A percentile compares a stretch with the other conserved stretches of the same genome.
Evolutionary conservation across 2,329 filamentous ascomycete species (phyloP).

Genomic region (Thelonectria discophora): DNA sequence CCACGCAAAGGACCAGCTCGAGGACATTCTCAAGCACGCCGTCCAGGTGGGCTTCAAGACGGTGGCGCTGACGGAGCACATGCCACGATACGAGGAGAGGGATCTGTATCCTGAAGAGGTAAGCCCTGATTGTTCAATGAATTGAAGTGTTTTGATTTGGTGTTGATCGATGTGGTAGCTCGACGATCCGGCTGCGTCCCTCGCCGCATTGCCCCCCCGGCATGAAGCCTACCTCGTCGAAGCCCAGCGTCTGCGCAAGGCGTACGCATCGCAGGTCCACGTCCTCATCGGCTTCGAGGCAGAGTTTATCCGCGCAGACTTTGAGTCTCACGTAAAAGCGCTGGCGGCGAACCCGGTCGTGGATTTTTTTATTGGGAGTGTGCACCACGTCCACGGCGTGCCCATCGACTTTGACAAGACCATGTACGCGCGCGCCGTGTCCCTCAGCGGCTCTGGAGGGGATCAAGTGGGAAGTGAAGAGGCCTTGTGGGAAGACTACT

Average conservation of each 20-base stretch:
- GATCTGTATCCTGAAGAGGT: conserved; percentile 96
- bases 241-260: conserved; percentile 74
- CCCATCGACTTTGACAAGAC: conserved; percentile 87
- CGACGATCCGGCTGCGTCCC: conserved; percentile 57
- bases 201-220: conserved; percentile 60
- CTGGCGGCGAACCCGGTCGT: conserved; percentile 68
- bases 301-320: conserved; percentile 85
- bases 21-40: conserved; percentile 82
- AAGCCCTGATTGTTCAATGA: too few species aligned
- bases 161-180: too few species aligned
- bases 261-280: conserved; percentile 76
- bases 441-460: conserved; percentile 38
- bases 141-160: too few species aligned
- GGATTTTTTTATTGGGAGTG: conserved; percentile 91
- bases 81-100: conserved; percentile 76
- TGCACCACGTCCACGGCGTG: conserved; percentile 87
- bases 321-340: conserved; percentile 66
- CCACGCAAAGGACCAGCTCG: conserved; percentile 86
- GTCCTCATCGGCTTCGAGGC: conserved; percentile 91
- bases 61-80: conserved; percentile 93
- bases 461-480: conserved; percentile 65
- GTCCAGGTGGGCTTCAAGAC: conserved; percentile 81
- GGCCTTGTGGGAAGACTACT: conserved; percentile 82
- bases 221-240: conserved; percentile 80
- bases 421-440: conserved; percentile 66